Base-by-base conservation (phyloP, 23 red algal genomes). In the Pyropia yezoensis region DNA sequence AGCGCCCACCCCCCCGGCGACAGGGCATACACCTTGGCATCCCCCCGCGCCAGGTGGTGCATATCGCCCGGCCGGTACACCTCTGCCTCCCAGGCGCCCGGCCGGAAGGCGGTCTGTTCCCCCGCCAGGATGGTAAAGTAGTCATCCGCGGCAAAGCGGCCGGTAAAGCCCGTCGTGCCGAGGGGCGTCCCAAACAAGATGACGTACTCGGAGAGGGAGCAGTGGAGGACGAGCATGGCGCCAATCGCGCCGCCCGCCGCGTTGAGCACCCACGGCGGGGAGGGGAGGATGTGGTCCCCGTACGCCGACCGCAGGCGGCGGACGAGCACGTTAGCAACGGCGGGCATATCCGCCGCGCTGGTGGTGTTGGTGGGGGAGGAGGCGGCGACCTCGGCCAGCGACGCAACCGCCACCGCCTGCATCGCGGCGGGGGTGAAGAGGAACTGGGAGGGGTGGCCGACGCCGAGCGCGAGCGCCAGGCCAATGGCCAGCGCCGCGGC, bases 161-260 rank as follows among this genome's bases (percentile, higher is more conserved):
- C 83, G 14, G 73, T 83, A 52, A 23, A 18, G 29, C 83, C 83
- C 32, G 50, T 27, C 39, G 83, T 89, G 5, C 83, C 83, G 15
- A 89, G 49, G 15, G 83, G 32, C 9, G 83, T 89, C 19, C 83
- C 83, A 73, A 89, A 89, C 26, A 89, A 33, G 30, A 89, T 89
- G 49, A 89, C 74, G 62, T 89, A 89, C 59, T 89, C 83, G 19
- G 57, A 33, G 20, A 89, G 57, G 5, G 63, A 71, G 54, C 59
- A 71, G 60, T 89, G 83, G 27, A 89, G 49, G 7, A 89, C 83
- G 27, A 78, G 74, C 83, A 89, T 89, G 20, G 69, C 65, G 14
- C 83, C 83, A 71, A 89, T 89, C 19, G 83, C 83, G 23, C 83
- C 83, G 61, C 83, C 83, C 30, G 83, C 83, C 47, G 77, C 70